Conservation (phyloP, 2,329 filamentous ascomycete species). For the Lachnellula arida region DNA sequence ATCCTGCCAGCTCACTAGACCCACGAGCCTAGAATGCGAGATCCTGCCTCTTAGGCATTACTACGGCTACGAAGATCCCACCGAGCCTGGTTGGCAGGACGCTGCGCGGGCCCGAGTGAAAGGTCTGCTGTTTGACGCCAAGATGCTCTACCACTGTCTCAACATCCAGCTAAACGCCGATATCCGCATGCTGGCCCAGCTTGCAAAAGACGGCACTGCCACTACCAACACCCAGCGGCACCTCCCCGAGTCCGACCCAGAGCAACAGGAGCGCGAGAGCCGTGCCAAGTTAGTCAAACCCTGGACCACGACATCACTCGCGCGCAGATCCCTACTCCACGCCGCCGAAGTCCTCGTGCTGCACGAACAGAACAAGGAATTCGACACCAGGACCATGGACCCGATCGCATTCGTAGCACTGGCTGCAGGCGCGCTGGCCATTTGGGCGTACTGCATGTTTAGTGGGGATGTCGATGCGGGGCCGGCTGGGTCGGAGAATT, state of each 20-base stretch:
- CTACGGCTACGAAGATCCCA: constrained; percentile 22
- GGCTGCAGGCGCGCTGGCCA: constrained; percentile 30
- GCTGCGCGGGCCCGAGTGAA: constrained; percentile 26
- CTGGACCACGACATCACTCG: constrained; percentile 32
- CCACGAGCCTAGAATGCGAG: constrained; percentile 2
- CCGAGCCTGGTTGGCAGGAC: constrained; percentile 14
- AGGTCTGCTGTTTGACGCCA: constrained; percentile 30
- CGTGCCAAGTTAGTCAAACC: constrained; percentile 16
- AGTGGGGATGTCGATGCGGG: constrained; percentile 7
- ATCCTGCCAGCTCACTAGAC: not conserved
- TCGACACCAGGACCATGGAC: constrained; percentile 22
- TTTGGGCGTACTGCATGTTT: constrained; percentile 36
- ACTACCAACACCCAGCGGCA: not conserved
- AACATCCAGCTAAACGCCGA: constrained; percentile 36
- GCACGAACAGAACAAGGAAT: constrained; percentile 10
- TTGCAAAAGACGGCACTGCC: constrained; percentile 20
- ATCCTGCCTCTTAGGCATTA: constrained; percentile 18
- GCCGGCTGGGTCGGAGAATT: not conserved
- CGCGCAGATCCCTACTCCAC: constrained; percentile 33
- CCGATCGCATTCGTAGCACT: constrained; percentile 34
- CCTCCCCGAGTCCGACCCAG: not conserved
- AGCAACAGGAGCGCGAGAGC: not conserved
- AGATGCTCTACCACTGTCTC: constrained; percentile 36
- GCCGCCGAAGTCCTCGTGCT: constrained; percentile 31
- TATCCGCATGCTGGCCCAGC: constrained; percentile 28